These are phyloP conservation scores for Sclerotinia subarctica DNA, from an alignment of 2,329 filamentous ascomycete species.

Conservation along the genomic window DNA sequence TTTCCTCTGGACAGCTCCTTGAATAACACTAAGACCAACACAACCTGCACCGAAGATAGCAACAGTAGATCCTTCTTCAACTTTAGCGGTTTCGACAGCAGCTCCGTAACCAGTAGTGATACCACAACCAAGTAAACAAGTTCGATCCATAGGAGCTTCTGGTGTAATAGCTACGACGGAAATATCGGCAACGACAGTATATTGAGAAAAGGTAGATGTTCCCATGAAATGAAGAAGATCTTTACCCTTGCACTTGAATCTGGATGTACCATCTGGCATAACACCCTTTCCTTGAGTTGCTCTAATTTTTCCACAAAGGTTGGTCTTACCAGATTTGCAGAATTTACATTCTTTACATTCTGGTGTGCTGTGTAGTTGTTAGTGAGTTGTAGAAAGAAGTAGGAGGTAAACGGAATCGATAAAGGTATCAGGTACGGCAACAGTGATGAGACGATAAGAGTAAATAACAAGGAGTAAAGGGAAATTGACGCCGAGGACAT, in stretches of 20 bases:
- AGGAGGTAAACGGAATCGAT: not conserved
- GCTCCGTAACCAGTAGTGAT: conserved; percentile 99
- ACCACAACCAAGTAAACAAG: conserved; percentile 92
- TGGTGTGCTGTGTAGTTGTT: conserved; percentile 64
- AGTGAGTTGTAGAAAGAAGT: not conserved
- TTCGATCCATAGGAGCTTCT: conserved; percentile 91
- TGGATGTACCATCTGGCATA: conserved; percentile 94
- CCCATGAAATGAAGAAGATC: conserved; percentile 99
- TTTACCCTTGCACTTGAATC: conserved; percentile 93
- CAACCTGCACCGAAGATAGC: conserved; percentile 95
- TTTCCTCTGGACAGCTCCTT: conserved; percentile 70
- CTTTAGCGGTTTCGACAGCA: conserved; percentile 85
- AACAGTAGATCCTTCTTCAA: conserved; percentile 85
- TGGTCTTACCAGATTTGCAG: conserved; percentile 99
- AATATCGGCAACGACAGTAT: conserved; percentile 97
- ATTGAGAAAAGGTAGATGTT: conserved; percentile 97
- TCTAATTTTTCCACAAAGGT: conserved; percentile 98
- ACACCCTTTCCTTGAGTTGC: conserved; percentile 93
- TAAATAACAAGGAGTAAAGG: not conserved
- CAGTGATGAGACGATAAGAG: not conserved
- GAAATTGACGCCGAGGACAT: conserved; percentile 40
- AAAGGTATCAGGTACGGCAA: not conserved
- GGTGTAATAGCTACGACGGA: conserved; percentile 91
- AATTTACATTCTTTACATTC: conserved; percentile 99
- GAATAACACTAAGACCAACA: conserved; percentile 91